These are phyloP conservation scores for Globisporangium iwayamae DNA, from an alignment of 352 stramenopile genomes.

Conservation along the genomic window DNA sequence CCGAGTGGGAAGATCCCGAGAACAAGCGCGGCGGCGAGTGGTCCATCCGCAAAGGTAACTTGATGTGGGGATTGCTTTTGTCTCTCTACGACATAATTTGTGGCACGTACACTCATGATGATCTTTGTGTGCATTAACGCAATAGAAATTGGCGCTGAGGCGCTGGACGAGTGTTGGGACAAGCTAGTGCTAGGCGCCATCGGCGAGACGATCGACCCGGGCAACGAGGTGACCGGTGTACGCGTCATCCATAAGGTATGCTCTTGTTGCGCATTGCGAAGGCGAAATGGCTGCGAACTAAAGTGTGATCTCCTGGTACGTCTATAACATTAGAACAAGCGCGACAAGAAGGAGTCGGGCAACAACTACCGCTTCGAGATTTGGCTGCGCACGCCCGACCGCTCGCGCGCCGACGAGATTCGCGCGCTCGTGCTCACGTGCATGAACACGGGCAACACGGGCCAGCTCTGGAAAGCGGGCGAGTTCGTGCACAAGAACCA, in stretches of 20 bases:
- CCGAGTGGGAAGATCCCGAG: slow-evolving; percentile 88
- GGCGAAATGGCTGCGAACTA: neutral
- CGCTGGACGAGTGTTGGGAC: slow-evolving; percentile 88
- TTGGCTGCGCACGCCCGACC: slow-evolving; percentile 66
- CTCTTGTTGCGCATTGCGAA: neutral
- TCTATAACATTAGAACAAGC: slow-evolving; percentile 58
- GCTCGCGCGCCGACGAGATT: slow-evolving; percentile 68
- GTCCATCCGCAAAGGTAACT: slow-evolving; percentile 73
- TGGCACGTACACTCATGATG: neutral
- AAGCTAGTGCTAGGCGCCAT: slow-evolving; percentile 88
- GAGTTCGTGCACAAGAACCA: slow-evolving; percentile 85
- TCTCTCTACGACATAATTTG: neutral
- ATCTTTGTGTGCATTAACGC: neutral
- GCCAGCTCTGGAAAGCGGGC: slow-evolving; percentile 41
- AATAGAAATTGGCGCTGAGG: slow-evolving; percentile 64
- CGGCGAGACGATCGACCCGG: slow-evolving; percentile 84
- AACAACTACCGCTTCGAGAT: slow-evolving; percentile 88
- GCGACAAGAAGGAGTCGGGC: slow-evolving; percentile 74
- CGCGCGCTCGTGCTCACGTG: slow-evolving; percentile 61
- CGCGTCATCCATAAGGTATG: slow-evolving; percentile 89
- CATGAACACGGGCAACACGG: slow-evolving; percentile 59
- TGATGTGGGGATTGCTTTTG: neutral
- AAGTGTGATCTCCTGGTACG: neutral
- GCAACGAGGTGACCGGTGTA: slow-evolving; percentile 88
- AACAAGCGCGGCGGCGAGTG: slow-evolving; percentile 89